A percentile compares a stretch with the other conserved stretches of the same genome.
Evolutionary conservation across 148 eudicot species (phyloP).

Genomic region (Linanthus parryae): DNA sequence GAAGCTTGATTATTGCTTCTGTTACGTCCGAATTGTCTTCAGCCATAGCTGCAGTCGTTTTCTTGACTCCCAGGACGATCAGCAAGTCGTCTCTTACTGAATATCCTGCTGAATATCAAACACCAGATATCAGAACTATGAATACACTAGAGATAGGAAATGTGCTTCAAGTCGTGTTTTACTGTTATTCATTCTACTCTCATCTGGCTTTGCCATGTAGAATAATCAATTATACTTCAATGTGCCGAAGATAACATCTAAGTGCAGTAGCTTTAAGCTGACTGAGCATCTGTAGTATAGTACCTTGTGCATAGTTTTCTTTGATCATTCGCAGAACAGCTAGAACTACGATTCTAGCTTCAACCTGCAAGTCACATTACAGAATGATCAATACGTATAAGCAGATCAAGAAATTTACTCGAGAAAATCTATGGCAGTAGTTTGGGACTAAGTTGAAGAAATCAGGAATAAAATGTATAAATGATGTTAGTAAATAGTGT

Average conservation of each 20-base stretch:
- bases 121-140: slow-evolving; percentile 8
- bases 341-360: slow-evolving; percentile 87
- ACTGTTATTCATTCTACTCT: neutral
- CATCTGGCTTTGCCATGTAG: neutral
- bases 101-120: slow-evolving; percentile 43
- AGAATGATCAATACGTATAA: slow-evolving; percentile 2
- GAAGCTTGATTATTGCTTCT: slow-evolving; percentile 53
- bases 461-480: no score
- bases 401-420: no score
- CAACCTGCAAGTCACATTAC: slow-evolving; percentile 43
- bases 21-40: slow-evolving; percentile 23
- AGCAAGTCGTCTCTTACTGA: slow-evolving; percentile 59
- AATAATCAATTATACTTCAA: no score
- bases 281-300: no score
- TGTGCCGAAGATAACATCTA: no score
- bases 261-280: no score
- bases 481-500: no score
- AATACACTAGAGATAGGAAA: neutral
- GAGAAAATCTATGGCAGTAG: no score
- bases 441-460: no score
- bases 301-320: slow-evolving; percentile 71
- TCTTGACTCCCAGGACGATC: slow-evolving; percentile 49
- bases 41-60: slow-evolving; percentile 11
- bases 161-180: neutral
- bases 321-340: slow-evolving; percentile 83